Conservation (phyloP, 805 yeast genomes). For the Torulaspora gathmanii region DNA sequence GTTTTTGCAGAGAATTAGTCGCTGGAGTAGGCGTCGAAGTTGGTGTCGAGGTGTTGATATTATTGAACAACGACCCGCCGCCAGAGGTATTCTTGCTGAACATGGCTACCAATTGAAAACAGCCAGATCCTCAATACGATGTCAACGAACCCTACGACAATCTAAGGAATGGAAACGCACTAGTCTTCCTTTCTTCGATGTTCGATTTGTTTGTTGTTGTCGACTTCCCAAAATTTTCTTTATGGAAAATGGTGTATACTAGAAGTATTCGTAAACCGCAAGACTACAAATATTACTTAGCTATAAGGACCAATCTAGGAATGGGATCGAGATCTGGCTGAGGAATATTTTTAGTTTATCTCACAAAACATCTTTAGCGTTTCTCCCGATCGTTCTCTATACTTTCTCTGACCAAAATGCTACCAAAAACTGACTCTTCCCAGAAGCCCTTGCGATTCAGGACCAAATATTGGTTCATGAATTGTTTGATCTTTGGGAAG, state of each 20-base stretch:
- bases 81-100: slow-evolving; percentile 23
- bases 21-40: slow-evolving; percentile 33
- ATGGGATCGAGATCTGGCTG: no score
- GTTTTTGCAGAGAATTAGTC: slow-evolving; percentile 20
- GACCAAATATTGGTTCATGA: no score
- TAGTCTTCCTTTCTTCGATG: neutral
- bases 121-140: neutral
- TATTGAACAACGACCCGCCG: slow-evolving; percentile 28
- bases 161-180: neutral
- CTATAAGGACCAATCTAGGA: no score
- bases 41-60: slow-evolving; percentile 32
- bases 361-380: no score
- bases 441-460: no score
- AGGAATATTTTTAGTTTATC: no score
- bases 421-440: no score
- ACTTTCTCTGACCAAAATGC: no score
- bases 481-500: no score
- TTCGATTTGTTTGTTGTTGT: neutral
- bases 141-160: neutral
- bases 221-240: neutral
- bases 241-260: neutral
- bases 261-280: neutral
- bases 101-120: slow-evolving; percentile 11
- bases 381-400: no score
- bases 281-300: no score